Base-by-base conservation (phyloP, 768 basidiomycete genomes). In the Vishniacozyma victoriae region DNA sequence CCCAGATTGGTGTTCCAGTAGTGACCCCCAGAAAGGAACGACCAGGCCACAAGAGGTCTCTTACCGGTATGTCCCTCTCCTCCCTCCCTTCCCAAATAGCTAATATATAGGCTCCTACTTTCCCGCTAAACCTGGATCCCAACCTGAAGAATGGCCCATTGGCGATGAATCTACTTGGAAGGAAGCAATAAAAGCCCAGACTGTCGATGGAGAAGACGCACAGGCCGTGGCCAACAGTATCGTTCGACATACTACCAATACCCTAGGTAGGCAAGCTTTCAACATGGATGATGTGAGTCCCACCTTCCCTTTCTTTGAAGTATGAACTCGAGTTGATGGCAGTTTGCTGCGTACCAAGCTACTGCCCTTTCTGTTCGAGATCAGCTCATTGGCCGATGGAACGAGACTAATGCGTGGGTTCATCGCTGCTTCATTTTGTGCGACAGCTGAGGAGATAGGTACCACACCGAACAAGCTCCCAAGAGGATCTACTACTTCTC, bases 331-430 rank as follows among this genome's bases (percentile, higher is more conserved):
- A 15, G 12, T 13, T n/a, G n/a, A 19, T 16, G 11, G 22, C 38
- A 85, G 70, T 73, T 89, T 27, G 87, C 88, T 38, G 87, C 88
- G 31, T 96, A 95, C 75, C 89, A 93, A 70, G 91, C 91, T 3
- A 80, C 87, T 14, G 90, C 93, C 3, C 74, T 93, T 27, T 83
- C 87, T 37, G 85, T 85, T 41, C 79, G 91, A 48, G 92, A 97
- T 72, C 83, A 87, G 64, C 79, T 97, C 31, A 76, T 95, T 44
- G 46, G 62, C 86, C 47, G 85, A 41, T 83, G 86, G 64, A 91
- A 87, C 69, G 76, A 81, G 29, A 88, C 87, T 20, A 91, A 92
- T 63, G 78, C 54, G 57, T 69, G 41, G 52, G 67, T 45, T 12
- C 20, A 24, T 19, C 2, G 12, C 1, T 11, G 12, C 12, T 7